Base-by-base conservation (phyloP, 1,139 yeast genomes). In the Suhomyces kunorum region DNA sequence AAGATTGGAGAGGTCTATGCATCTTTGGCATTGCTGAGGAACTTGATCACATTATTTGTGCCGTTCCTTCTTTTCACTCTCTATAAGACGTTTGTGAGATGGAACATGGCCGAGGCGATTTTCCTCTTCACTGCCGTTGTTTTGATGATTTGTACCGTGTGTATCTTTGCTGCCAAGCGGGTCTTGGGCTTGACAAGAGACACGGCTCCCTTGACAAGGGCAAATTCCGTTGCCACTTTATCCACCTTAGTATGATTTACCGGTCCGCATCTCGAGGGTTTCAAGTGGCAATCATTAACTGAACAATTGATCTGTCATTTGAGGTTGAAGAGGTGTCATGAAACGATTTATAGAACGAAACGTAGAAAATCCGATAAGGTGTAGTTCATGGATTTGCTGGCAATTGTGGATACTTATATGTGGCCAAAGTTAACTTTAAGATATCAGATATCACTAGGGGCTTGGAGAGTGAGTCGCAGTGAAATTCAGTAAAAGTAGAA, bases 1-100 rank as follows among this genome's bases (percentile, higher is more conserved):
- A 66, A 64, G 45, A 65, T 73, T 3, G 83, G 83, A 8, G 80
- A 76, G 50, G 66, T 75, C 39, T 76, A 76, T 54, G 82, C 81
- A 2, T 78, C 75, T 1, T 56, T 77, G 43, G 75, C 81, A 0
- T 51, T 77, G 28, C 50, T 74, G 17, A 64, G 74, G 50, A 74
- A 74, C 42, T 36, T 66, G 1, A 57, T 68, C 3, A 57, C 60
- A 54, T 49, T 76, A 15, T 42, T 68, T 3, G 49, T 64, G 2
- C 81, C 82, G 0, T 56, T 71, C 8, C 20, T 63, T 0, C 50
- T 74, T 34, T 54, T 76, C 28, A 58, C 61, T 8, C 36, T 75
- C 17, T 78, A 77, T 54, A 68, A 49, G 42, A 40, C 22, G 23
- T 31, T 45, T 6, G 39, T 50, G 32, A 33, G 20, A 5, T 41